phyloP scores from a whole-genome alignment of 306 rosid genomes.

The Inga laurina region DNA sequence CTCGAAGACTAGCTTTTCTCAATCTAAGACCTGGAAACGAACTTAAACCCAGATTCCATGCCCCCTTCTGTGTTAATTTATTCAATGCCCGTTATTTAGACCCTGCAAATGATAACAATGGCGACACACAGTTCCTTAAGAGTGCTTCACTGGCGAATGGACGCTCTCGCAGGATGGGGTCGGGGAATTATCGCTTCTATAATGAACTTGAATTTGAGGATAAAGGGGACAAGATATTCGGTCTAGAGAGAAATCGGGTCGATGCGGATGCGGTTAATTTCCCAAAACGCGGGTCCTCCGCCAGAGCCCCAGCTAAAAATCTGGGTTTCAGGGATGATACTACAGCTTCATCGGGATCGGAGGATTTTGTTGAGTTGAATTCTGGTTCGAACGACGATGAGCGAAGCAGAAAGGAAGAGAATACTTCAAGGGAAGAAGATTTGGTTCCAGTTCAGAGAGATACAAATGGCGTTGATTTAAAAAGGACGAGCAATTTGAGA shows the following conservation, averaged over 20 bases:
- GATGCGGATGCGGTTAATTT: not conserved
- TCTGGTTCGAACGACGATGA: slow-evolving; percentile 6
- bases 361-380: not conserved
- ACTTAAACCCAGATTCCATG: not conserved
- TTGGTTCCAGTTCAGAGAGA: slow-evolving; percentile 9
- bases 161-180: not conserved
- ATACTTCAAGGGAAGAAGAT: slow-evolving; percentile 6
- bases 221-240: not conserved
- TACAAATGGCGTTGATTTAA: slow-evolving; percentile 24
- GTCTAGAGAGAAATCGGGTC: slow-evolving; percentile 13
- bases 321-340: not conserved
- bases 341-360: not conserved
- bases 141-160: not conserved
- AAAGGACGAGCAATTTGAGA: slow-evolving; percentile 39
- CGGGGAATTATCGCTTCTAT: not conserved
- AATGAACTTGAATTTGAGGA: not conserved
- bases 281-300: not conserved
- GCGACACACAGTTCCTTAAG: not conserved
- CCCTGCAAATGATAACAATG: slow-evolving; percentile 14
- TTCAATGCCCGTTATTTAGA: slow-evolving; percentile 19
- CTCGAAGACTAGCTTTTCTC: not conserved
- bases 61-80: not conserved
- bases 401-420: slow-evolving; percentile 15
- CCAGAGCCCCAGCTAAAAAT: not conserved
- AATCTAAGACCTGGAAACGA: not conserved